Evolutionary conservation across 768 basidiomycete genomes (phyloP).

Genomic region (Fomitopsis serialis): DNA sequence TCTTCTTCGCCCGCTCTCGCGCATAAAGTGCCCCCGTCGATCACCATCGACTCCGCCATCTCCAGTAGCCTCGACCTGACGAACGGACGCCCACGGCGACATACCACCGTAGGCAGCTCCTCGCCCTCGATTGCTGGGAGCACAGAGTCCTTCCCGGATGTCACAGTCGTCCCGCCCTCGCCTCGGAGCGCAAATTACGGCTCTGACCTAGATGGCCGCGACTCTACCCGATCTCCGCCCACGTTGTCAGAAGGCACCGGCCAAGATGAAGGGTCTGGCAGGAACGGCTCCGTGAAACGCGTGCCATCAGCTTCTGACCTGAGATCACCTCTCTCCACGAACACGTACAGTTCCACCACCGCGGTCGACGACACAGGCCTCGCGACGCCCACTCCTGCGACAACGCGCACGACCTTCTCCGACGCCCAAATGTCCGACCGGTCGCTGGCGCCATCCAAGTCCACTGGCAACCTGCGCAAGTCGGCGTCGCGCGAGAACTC

Average conservation of each 20-base stretch:
- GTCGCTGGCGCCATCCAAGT: conserved; percentile 12
- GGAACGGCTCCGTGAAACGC: not conserved
- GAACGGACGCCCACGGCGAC: not conserved
- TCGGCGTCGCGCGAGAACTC: not conserved
- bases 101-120: conserved; percentile 3
- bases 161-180: conserved; percentile 29
- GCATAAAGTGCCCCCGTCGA: conserved; percentile 3
- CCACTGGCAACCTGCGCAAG: conserved; percentile 17
- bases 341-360: not conserved
- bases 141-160: conserved; percentile 18
- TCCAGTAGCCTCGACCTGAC: not conserved
- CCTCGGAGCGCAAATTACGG: conserved; percentile 18
- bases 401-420: conserved; percentile 15
- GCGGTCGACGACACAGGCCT: conserved; percentile 14
- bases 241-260: not conserved
- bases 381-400: conserved; percentile 18
- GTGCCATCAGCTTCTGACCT: not conserved
- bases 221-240: not conserved
- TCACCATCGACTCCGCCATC: conserved; percentile 6
- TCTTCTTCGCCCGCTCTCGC: conserved; percentile 3
- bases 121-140: conserved; percentile 11
- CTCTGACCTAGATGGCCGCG: conserved; percentile 5
- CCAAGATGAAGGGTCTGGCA: conserved; percentile 3
- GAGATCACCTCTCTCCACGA: conserved; percentile 3
- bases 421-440: conserved; percentile 7